Evolutionary conservation across 345 rosid genomes (phyloP).

Genomic region (Capsella bursapastoris): DNA sequence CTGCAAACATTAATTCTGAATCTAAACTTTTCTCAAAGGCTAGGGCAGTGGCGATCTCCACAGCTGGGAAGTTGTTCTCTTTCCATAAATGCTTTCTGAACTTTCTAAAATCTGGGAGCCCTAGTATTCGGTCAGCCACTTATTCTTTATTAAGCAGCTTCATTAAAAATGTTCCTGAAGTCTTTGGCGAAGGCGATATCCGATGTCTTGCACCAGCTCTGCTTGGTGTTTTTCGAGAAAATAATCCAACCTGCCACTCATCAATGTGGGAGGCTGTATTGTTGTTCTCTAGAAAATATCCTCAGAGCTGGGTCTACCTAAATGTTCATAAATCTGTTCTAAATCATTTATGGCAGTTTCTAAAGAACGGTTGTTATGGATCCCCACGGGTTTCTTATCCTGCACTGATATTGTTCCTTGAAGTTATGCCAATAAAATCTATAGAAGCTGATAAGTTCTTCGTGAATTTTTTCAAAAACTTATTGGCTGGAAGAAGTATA

Average conservation of each 20-base stretch:
- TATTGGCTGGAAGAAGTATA: slow-evolving; percentile 81
- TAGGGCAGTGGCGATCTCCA: slow-evolving; percentile 65
- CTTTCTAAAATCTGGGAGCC: slow-evolving; percentile 71
- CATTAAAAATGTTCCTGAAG: slow-evolving; percentile 73
- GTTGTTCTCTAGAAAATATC: slow-evolving; percentile 75
- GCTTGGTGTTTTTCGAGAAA: slow-evolving; percentile 90
- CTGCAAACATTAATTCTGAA: slow-evolving; percentile 59
- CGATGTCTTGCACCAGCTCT: slow-evolving; percentile 66
- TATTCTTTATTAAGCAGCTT: slow-evolving; percentile 72
- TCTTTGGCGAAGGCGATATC: slow-evolving; percentile 64
- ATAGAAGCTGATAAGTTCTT: slow-evolving; percentile 69
- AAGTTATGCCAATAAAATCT: slow-evolving; percentile 63
- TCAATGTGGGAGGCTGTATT: slow-evolving; percentile 92
- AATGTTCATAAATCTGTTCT: slow-evolving; percentile 73
- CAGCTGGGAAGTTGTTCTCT: slow-evolving; percentile 78
- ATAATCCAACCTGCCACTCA: slow-evolving; percentile 81
- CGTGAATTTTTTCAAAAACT: slow-evolving; percentile 68
- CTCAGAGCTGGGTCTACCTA: slow-evolving; percentile 71
- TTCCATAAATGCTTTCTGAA: slow-evolving; percentile 72
- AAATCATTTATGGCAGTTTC: slow-evolving; percentile 75
- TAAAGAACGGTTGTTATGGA: slow-evolving; percentile 85
- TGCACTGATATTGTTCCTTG: slow-evolving; percentile 75
- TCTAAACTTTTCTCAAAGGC: slow-evolving; percentile 79
- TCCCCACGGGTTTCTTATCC: slow-evolving; percentile 93
- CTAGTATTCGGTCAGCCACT: slow-evolving; percentile 81